These are phyloP conservation scores for Calonectria montana DNA, from an alignment of 2,329 filamentous ascomycete genomes.

Conservation along the genomic window DNA sequence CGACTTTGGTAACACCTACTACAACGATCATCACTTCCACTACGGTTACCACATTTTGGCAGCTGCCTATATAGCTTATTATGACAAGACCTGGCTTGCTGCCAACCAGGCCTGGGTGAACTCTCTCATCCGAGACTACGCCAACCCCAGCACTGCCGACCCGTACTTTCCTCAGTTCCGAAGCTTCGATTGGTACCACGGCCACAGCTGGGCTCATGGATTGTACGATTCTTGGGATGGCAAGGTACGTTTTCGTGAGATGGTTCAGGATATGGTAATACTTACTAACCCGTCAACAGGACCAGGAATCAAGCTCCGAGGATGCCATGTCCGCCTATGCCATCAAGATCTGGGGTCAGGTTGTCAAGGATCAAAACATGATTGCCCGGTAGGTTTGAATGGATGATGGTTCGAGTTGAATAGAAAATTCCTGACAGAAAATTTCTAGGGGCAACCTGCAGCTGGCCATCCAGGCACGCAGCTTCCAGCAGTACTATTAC, in stretches of 20 bases:
- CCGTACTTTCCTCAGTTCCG: conserved; percentile 84
- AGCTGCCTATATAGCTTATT: conserved; percentile 82
- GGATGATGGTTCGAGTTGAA: not conserved
- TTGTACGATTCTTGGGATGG: conserved; percentile 78
- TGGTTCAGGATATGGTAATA: too few species aligned
- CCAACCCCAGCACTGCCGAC: conserved; percentile 80
- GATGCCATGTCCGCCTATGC: conserved; percentile 90
- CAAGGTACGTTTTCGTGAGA: conserved; percentile 60
- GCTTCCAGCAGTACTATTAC: conserved; percentile 84
- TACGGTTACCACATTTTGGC: conserved; percentile 92
- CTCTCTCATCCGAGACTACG: conserved; percentile 82
- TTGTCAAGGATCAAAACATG: conserved; percentile 80
- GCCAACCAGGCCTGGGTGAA: conserved; percentile 85
- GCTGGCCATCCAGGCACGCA: conserved; percentile 80
- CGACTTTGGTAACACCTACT: conserved; percentile 92
- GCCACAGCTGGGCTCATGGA: conserved; percentile 93
- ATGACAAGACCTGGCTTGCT: conserved; percentile 80
- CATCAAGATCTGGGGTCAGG: conserved; percentile 92
- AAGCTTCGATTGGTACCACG: conserved; percentile 93
- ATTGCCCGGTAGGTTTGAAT: conserved; percentile 71
- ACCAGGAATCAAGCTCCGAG: conserved; percentile 90
- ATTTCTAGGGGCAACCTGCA: conserved; percentile 77
- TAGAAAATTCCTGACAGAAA: conserved; percentile 8
- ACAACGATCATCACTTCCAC: conserved; percentile 82
- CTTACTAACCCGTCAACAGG: conserved; percentile 43